Conservation (phyloP, 1,284 basidiomycete species). For the Ceratobasidium sp. region DNA sequence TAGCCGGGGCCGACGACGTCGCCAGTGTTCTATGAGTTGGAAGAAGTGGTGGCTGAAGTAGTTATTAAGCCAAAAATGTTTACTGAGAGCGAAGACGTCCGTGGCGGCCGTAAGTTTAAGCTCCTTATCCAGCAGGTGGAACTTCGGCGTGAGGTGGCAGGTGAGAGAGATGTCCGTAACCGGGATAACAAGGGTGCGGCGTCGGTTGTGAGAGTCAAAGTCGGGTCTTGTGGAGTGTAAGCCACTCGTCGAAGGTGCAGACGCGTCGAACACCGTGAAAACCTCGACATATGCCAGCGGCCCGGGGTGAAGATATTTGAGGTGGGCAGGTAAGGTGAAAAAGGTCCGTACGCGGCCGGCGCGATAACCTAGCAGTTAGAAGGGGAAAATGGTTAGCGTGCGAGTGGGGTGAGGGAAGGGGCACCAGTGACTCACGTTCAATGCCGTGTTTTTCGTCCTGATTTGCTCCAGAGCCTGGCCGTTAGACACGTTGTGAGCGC, state of each 20-base stretch:
- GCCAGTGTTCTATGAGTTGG: slow-evolving; percentile 18
- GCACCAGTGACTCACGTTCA: not conserved
- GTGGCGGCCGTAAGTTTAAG: not conserved
- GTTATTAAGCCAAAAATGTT: slow-evolving; percentile 14
- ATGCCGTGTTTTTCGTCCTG: slow-evolving; percentile 4
- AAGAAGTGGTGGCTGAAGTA: slow-evolving; percentile 16
- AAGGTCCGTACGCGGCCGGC: slow-evolving; percentile 22
- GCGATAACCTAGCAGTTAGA: slow-evolving; percentile 28
- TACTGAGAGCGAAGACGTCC: slow-evolving; percentile 2
- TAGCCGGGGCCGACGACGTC: not conserved
- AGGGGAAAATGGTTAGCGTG: too few relatives aligned
- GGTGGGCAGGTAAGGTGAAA: slow-evolving; percentile 16
- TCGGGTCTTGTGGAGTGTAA: slow-evolving; percentile 1
- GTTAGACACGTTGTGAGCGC: not conserved
- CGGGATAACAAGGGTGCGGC: slow-evolving; percentile 15
- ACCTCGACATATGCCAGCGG: slow-evolving; percentile 21
- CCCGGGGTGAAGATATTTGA: not conserved
- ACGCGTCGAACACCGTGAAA: slow-evolving; percentile 9
- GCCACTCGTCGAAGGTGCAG: not conserved
- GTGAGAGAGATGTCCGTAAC: slow-evolving; percentile 17
- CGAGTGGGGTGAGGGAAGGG: not conserved
- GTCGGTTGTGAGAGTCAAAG: not conserved
- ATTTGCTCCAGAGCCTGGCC: not conserved
- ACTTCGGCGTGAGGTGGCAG: slow-evolving; percentile 28
- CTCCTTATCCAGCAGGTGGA: not conserved